phyloP scores from a whole-genome alignment of 2,329 filamentous ascomycete species.

The Mycosphaerella arachidis region DNA sequence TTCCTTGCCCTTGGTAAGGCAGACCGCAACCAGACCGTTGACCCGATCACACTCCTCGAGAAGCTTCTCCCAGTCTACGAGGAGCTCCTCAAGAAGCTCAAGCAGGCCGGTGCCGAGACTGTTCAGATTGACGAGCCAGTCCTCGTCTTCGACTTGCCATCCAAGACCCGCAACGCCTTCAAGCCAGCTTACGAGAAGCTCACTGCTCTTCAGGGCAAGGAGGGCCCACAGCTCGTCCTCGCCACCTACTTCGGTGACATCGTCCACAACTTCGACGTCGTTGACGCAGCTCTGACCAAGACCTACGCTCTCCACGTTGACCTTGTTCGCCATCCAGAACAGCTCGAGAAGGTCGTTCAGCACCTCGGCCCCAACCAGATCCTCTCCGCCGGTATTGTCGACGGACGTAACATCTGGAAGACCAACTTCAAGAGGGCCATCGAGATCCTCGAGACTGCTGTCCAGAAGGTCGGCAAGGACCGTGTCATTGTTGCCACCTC shows the following conservation, averaged over 20 bases:
- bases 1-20: conserved; percentile 98
- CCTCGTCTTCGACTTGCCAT: conserved; percentile 87
- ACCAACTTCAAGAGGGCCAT: conserved; percentile 97
- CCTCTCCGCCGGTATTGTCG: conserved; percentile 92
- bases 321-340: conserved; percentile 96
- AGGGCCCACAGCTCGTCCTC: conserved; percentile 81
- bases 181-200: conserved; percentile 96
- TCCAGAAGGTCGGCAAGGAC: conserved; percentile 96
- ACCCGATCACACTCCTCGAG: conserved; percentile 88
- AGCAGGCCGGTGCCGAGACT: conserved; percentile 89
- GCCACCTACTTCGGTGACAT: conserved; percentile 99
- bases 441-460: conserved; percentile 78
- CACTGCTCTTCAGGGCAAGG: conserved; percentile 61
- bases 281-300: conserved; percentile 63
- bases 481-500: conserved; percentile 96
- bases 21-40: conserved; percentile 87
- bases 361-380: conserved; percentile 84
- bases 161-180: conserved; percentile 93
- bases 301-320: conserved; percentile 88
- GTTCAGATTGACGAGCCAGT: conserved; percentile 98
- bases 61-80: conserved; percentile 94
- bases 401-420: conserved; percentile 99
- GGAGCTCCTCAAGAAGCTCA: conserved; percentile 86
- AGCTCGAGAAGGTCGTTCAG: conserved; percentile 78
- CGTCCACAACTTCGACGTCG: conserved; percentile 93